A percentile compares a stretch with the other conserved stretches of the same genome.
These are phyloP conservation scores for Sugiyamaella marilandica DNA, from an alignment of 805 yeast genomes.

Conservation along the genomic window DNA sequence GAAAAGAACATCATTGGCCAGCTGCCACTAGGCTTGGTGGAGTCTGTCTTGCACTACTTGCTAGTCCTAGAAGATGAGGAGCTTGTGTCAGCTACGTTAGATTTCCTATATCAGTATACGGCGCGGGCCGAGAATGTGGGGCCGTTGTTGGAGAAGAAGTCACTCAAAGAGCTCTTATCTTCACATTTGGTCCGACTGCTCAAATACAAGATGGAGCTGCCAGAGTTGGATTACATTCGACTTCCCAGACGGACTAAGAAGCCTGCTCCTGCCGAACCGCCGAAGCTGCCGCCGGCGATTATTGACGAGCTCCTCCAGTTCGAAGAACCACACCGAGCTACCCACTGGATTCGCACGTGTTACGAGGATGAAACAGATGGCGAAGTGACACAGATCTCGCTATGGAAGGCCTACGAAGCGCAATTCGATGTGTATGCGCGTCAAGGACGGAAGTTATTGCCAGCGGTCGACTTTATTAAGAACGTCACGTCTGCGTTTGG, in stretches of 20 bases:
- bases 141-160: constrained; percentile 44
- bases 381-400: constrained; percentile 89
- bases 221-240: constrained; percentile 35
- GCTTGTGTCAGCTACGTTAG: constrained; percentile 65
- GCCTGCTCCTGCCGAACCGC: constrained; percentile 63
- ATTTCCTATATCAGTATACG: constrained; percentile 74
- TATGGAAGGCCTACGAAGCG: constrained; percentile 92
- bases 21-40: constrained; percentile 44
- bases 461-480: constrained; percentile 95
- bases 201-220: constrained; percentile 40
- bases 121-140: constrained; percentile 58
- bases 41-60: constrained; percentile 52
- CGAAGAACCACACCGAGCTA: constrained; percentile 85
- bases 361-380: constrained; percentile 73
- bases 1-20: constrained; percentile 49
- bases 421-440: constrained; percentile 64
- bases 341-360: constrained; percentile 90
- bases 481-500: constrained; percentile 88
- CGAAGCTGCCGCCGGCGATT: constrained; percentile 51
- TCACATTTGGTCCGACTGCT: constrained; percentile 61
- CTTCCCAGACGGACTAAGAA: constrained; percentile 42
- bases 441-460: constrained; percentile 53
- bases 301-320: constrained; percentile 57
- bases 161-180: constrained; percentile 48
- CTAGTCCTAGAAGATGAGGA: constrained; percentile 70